These are phyloP conservation scores for Lepiota venenata DNA, from an alignment of 768 basidiomycete genomes.

Conservation along the genomic window DNA sequence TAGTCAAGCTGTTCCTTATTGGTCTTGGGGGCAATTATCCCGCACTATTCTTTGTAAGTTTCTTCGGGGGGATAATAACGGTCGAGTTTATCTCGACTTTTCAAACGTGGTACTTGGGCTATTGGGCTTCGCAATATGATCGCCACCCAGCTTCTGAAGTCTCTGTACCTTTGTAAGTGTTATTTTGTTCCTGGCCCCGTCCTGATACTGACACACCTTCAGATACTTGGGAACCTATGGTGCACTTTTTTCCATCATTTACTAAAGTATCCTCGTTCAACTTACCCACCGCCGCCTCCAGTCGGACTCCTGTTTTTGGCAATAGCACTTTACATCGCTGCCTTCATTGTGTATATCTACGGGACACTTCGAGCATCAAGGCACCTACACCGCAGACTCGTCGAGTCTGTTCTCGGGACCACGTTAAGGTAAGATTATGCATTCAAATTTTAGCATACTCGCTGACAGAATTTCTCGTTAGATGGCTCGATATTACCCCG, in stretches of 20 bases:
- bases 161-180: conserved; percentile 31
- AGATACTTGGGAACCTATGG: conserved; percentile 48
- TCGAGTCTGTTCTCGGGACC: conserved; percentile 52
- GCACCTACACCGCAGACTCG: conserved; percentile 45
- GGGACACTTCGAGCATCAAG: conserved; percentile 52
- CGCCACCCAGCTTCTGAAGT: conserved; percentile 27
- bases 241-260: neutral
- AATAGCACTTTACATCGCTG: conserved; percentile 28
- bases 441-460: neutral
- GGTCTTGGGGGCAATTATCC: conserved; percentile 31
- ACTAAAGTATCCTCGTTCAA: neutral
- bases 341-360: conserved; percentile 36
- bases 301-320: conserved; percentile 8
- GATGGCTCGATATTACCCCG: conserved; percentile 44
- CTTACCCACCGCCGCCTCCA: neutral
- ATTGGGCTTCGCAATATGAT: conserved; percentile 43
- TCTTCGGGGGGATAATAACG: conserved; percentile 23
- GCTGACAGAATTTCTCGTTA: conserved; percentile 11
- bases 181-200: neutral
- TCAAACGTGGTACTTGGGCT: conserved; percentile 44
- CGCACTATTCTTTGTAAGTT: conserved; percentile 29
- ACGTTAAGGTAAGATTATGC: conserved; percentile 45
- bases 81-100: conserved; percentile 22
- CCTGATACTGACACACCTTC: conserved; percentile 15
- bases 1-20: conserved; percentile 32